These are phyloP conservation scores for Opeltia flavorubescens DNA, from an alignment of 495 filamentous ascomycete genomes.

Conservation along the genomic window DNA sequence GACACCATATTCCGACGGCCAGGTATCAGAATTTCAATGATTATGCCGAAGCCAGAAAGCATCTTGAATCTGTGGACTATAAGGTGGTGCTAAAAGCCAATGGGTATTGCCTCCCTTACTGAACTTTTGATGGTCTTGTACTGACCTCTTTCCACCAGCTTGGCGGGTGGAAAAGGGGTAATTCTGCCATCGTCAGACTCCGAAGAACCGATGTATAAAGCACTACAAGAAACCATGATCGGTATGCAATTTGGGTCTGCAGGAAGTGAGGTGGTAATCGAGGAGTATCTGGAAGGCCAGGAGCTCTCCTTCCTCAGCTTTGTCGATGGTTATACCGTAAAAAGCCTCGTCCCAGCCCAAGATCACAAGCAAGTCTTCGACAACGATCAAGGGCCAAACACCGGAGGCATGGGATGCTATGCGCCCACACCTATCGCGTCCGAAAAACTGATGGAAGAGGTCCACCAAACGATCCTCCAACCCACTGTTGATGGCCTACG, in stretches of 20 bases:
- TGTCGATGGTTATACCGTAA: conserved; percentile 75
- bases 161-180: conserved; percentile 88
- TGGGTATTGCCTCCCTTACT: conserved; percentile 26
- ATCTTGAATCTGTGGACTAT: conserved; percentile 61
- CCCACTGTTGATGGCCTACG: conserved; percentile 86
- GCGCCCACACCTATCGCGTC: conserved; percentile 77
- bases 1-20: conserved; percentile 80
- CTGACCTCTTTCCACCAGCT: conserved; percentile 4
- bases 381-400: conserved; percentile 84
- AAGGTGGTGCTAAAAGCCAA: conserved; percentile 80
- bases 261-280: conserved; percentile 87
- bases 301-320: conserved; percentile 87
- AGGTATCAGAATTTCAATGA: conserved; percentile 75
- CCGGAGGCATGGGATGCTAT: conserved; percentile 97
- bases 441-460: conserved; percentile 53
- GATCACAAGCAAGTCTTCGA: conserved; percentile 94
- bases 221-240: conserved; percentile 80
- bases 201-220: conserved; percentile 65
- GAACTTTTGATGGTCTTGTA: not conserved
- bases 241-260: conserved; percentile 76
- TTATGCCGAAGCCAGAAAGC: conserved; percentile 60
- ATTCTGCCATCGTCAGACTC: conserved; percentile 68
- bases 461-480: conserved; percentile 71
- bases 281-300: conserved; percentile 85
- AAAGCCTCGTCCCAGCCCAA: conserved; percentile 79